Evolutionary conservation across 495 filamentous ascomycete genomes (phyloP), one percentile per base, ranked within the genome.

Genomic region (Rhizodiscina lignyota): DNA sequence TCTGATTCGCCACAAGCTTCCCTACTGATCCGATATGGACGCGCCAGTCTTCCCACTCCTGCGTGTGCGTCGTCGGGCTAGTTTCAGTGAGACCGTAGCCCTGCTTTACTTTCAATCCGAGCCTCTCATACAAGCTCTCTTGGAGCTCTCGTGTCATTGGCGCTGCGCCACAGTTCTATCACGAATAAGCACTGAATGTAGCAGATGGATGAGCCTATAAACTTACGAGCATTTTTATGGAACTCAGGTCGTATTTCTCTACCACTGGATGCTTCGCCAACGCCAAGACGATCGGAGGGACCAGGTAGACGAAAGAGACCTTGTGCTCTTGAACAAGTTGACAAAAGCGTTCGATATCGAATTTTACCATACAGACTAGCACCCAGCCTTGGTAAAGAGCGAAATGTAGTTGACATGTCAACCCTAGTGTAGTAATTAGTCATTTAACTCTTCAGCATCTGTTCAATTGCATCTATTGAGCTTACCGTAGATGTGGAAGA

Each of bases 121-220:
- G 65, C 10, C 85, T 69, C 3, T 67, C 48, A 59, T 83, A 84
- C 5, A 91, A 74, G 12, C 74, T 66, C 37, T 86, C 71, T 4
- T 85, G 79, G 2, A 97, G 62, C 34, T 94, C 85, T 16, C 67
- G 61, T 0, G 83, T 91, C 26, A 96, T 59, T 0, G 89, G 89
- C 2, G 89, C 89, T 1, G 87, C 89, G 5, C 84, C 89, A 1
- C 73, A 86, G 56, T 82, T 91, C n/a, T n/a, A n/a, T n/a, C n/a
- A n/a, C n/a, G n/a, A n/a, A n/a, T n/a, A n/a, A n/a, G n/a, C n/a
- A n/a, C n/a, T n/a, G n/a, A n/a, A n/a, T n/a, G n/a, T n/a, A n/a
- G n/a, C n/a, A n/a, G n/a, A n/a, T n/a, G n/a, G n/a, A n/a, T n/a
- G n/a, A n/a, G n/a, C n/a, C n/a, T n/a, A n/a, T n/a, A n/a, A n/a